Percentiles rank a stretch among this genome's conserved stretches.
phyloP scores from a whole-genome alignment of 352 stramenopile species.

The Albugo laibachii region DNA sequence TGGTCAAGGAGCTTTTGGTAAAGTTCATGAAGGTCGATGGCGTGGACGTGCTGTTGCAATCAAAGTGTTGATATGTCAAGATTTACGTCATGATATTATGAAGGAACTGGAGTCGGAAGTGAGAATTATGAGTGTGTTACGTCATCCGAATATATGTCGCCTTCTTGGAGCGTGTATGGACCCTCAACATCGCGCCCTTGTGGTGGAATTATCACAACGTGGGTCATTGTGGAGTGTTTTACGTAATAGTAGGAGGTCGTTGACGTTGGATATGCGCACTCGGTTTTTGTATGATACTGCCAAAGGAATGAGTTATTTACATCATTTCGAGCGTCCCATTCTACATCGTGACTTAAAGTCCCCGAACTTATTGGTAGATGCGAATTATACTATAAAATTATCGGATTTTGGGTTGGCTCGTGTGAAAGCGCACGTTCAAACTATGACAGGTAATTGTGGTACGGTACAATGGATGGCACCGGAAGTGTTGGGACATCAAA shows the following conservation, averaged over 20 bases:
- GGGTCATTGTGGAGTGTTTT: constrained; percentile 87
- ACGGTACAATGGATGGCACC: constrained; percentile 57
- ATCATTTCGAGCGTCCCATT: constrained; percentile 67
- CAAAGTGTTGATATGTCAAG: constrained; percentile 46
- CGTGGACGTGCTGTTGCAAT: constrained; percentile 38
- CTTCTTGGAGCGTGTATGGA: constrained; percentile 88
- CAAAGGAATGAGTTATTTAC: constrained; percentile 71
- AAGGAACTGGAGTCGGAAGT: constrained; percentile 49
- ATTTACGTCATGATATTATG: constrained; percentile 34
- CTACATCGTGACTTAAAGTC: constrained; percentile 74
- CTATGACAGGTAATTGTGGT: constrained; percentile 72
- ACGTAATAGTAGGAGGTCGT: constrained; percentile 28
- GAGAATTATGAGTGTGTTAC: constrained; percentile 67
- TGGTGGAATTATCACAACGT: constrained; percentile 84
- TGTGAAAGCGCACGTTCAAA: constrained; percentile 67
- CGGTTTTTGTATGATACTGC: constrained; percentile 51
- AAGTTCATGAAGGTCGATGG: constrained; percentile 50
- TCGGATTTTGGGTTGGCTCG: constrained; percentile 69
- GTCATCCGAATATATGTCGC: constrained; percentile 91
- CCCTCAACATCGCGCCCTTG: constrained; percentile 83
- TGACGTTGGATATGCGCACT: constrained; percentile 30
- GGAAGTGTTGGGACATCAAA: constrained; percentile 63
- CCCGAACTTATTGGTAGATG: constrained; percentile 64
- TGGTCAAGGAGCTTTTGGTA: constrained; percentile 41
- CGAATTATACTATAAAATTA: constrained; percentile 70